Evolutionary conservation across 345 rosid genomes (phyloP).

Genomic region (Eucalyptus polyanthemos): DNA sequence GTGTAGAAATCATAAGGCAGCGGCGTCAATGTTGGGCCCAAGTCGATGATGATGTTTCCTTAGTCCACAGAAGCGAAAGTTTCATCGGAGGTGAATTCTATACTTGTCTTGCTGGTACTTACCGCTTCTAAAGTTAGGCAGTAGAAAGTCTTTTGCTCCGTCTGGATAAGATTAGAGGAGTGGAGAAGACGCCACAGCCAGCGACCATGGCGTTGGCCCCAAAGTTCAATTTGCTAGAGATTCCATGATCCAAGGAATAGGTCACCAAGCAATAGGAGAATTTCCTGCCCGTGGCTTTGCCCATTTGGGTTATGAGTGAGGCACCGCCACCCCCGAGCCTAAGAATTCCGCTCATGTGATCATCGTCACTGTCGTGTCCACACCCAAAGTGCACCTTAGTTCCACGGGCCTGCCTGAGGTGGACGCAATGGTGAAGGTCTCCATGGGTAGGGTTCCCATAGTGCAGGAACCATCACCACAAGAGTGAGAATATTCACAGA

Average conservation of each 20-base stretch:
- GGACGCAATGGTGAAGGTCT: no score
- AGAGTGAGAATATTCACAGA: neutral
- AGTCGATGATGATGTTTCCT: constrained; percentile 1
- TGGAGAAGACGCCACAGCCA: constrained; percentile 5
- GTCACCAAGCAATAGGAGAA: constrained; percentile 48
- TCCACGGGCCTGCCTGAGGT: no score
- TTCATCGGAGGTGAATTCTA: neutral
- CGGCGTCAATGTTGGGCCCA: constrained; percentile 13
- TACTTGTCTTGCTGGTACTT: neutral
- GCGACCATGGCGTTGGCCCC: neutral
- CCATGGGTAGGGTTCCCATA: no score
- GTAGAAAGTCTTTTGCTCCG: constrained; percentile 24
- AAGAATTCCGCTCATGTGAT: no score
- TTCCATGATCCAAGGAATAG: neutral
- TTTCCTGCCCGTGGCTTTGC: neutral
- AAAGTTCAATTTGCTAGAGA: constrained; percentile 11
- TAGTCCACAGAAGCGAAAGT: neutral
- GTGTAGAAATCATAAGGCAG: constrained; percentile 15
- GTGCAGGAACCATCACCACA: neutral
- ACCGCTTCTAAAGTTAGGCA: constrained; percentile 37
- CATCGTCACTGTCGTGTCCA: no score
- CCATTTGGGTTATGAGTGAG: no score
- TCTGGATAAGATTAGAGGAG: constrained; percentile 16
- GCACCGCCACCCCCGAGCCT: no score
- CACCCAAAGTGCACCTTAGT: no score